Base-by-base conservation (phyloP, 1,284 basidiomycete species). In the Cystobasidiaceae sp. region DNA sequence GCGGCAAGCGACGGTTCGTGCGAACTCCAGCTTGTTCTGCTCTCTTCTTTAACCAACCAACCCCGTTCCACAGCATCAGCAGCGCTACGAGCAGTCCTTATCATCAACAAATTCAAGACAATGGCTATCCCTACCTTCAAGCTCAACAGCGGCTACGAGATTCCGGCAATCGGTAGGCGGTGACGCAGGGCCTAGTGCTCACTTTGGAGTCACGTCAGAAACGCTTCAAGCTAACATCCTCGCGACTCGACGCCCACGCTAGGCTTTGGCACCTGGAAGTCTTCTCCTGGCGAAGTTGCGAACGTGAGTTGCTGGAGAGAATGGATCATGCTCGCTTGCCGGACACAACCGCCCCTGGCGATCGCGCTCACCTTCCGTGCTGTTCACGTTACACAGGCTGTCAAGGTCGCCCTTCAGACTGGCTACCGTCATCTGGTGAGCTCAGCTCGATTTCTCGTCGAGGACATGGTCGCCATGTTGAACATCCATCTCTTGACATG, bases 371-470 rank as follows among this genome's bases (percentile, higher is more conserved):
- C n/a, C n/a, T n/a, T n/a, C n/a, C n/a, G n/a, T n/a, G n/a, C n/a
- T n/a, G n/a, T n/a, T n/a, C n/a, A n/a, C n/a, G n/a, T n/a, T n/a
- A n/a, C n/a, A 32, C 32, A 64, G 61, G 61, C 61, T 32, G 61
- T 64, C 23, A 64, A 64, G 45, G 49, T 37, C 33, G 61, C 89
- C 0, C 75, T 92, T 70, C 86, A 86, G 69, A 81, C 78, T 48
- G 88, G 88, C 4, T 90, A 90, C 77, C 81, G 85, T 69, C 88
- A 89, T 74, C 83, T 90, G 67, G 89, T 62, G 15, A 91, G 54
- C 49, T 75, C 73, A 88, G 2, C 30, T 86, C 27, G 17, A 17
- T 25, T 25, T 13, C 4, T 19, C 32, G 17, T 6, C 21, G 7
- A 7, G 21, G 5, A 2, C 21, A 41, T 25, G 9, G 25, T 19